Evolutionary conservation across 2,329 filamentous ascomycete species (phyloP).

Genomic region (Chrysoporthe austroafricana): DNA sequence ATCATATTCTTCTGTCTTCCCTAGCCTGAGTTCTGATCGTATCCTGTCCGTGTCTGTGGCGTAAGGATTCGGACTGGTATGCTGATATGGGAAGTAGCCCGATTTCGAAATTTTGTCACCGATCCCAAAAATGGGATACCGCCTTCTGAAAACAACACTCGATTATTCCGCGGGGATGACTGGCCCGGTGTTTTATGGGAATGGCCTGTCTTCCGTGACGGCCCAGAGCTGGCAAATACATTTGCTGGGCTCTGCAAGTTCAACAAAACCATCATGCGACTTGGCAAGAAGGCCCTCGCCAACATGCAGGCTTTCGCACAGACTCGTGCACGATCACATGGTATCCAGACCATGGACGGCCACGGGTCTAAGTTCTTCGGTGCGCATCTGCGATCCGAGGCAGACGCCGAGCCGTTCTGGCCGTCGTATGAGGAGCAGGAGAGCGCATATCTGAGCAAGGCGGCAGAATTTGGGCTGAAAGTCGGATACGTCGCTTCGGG

Average conservation of each 20-base stretch:
- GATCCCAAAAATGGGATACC: slow-evolving; percentile 30
- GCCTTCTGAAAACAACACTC: slow-evolving; percentile 35
- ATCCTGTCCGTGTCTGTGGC: not conserved
- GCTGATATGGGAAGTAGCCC: slow-evolving; percentile 32
- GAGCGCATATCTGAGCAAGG: slow-evolving; percentile 44
- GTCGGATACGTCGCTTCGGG: slow-evolving; percentile 52
- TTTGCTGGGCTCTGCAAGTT: slow-evolving; percentile 48
- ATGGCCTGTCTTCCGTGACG: slow-evolving; percentile 51
- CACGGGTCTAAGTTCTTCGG: slow-evolving; percentile 40
- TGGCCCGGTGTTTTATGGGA: slow-evolving; percentile 49
- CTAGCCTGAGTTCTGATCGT: not conserved
- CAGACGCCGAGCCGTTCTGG: slow-evolving; percentile 50
- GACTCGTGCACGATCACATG: not conserved
- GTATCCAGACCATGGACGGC: not conserved
- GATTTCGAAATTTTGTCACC: slow-evolving; percentile 39
- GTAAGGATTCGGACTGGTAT: no score
- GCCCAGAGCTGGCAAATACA: slow-evolving; percentile 49
- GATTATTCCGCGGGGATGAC: slow-evolving; percentile 43
- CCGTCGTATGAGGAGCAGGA: slow-evolving; percentile 48
- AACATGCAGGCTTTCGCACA: slow-evolving; percentile 41
- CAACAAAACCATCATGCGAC: slow-evolving; percentile 44
- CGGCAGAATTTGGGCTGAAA: slow-evolving; percentile 35
- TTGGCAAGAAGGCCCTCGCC: slow-evolving; percentile 44
- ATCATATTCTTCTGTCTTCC: not conserved
- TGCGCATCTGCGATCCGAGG: slow-evolving; percentile 51